Evolutionary conservation across 345 rosid species (phyloP), one percentile per base, ranked within the genome.

Genomic region (Citrus mangshanensis): DNA sequence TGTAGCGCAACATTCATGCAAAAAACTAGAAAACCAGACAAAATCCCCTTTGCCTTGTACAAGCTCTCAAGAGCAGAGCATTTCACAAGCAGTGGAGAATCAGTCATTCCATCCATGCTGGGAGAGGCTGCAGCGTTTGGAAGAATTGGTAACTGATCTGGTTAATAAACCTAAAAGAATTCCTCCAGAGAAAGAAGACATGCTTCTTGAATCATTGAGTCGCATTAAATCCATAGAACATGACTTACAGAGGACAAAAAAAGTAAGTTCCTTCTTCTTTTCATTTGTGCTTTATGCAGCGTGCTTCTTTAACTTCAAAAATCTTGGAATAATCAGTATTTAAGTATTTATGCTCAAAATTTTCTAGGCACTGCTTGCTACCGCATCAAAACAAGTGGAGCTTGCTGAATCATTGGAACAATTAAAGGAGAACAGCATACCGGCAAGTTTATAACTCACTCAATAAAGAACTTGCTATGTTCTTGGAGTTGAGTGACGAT

Each of bases 231-330:
- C 83, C 70, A 95, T 95, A 38, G 99, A 95, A 72, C 85, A 88
- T 77, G 99, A 95, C 83, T 84, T 95, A 59, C 97, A 92, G 83
- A 93, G 86, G 90, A 95, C 99, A 79, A 95, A 90, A 83, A 90
- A 81, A 82, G 99, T 95, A 84, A 67, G 70, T 63, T 56, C 77
- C 60, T 30, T 54, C 80, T n/a, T 51, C 4, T 54, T 54, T 18
- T 54, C 19, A 5, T 30, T 70, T 77, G 46, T 40, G 60, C 66
- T 25, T 42, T 46, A 40, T 42, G 25, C 56, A 35, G 37, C 49
- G 24, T 68, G 8, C n/a, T 32, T 40, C 58, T 24, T 49, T 58
- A 49, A 25, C 68, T 38, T 34, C 22, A 19, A 24, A 34, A 69
- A 34, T 38, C 49, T 38, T 22, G 12, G 1, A 30, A 7, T 32